Evolutionary conservation across 2,329 filamentous ascomycete species (phyloP).

Genomic region (Cadophora luteo-olivacea): DNA sequence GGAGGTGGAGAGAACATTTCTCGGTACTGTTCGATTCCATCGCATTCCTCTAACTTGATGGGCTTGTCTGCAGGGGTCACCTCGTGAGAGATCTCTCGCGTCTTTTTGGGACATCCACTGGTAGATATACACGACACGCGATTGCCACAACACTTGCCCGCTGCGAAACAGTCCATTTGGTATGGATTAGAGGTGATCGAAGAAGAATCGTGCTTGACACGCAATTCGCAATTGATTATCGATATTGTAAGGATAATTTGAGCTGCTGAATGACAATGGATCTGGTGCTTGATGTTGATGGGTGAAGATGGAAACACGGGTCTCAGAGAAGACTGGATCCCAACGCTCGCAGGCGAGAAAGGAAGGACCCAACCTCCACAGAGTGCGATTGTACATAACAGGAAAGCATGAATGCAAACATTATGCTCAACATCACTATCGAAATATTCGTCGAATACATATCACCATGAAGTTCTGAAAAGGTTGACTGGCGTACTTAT

Average conservation of each 20-base stretch:
- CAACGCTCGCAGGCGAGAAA: too few species aligned
- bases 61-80: background rate
- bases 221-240: background rate
- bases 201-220: background rate
- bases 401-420: too few species aligned
- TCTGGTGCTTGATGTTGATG: background rate
- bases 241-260: background rate
- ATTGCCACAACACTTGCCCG: background rate
- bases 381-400: too few species aligned
- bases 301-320: background rate
- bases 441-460: too few species aligned
- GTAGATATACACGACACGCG: background rate
- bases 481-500: too few species aligned
- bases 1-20: background rate
- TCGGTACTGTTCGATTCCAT: background rate
- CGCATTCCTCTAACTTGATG: background rate
- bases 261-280: background rate
- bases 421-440: too few species aligned
- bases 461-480: too few species aligned
- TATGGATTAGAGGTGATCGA: too few species aligned
- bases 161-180: background rate
- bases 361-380: too few species aligned
- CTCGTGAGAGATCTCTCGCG: background rate
- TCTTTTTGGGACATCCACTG: background rate
- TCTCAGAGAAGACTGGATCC: too few species aligned